Conservation (phyloP, 2,329 filamentous ascomycete species). For the Fusarium coicis region DNA sequence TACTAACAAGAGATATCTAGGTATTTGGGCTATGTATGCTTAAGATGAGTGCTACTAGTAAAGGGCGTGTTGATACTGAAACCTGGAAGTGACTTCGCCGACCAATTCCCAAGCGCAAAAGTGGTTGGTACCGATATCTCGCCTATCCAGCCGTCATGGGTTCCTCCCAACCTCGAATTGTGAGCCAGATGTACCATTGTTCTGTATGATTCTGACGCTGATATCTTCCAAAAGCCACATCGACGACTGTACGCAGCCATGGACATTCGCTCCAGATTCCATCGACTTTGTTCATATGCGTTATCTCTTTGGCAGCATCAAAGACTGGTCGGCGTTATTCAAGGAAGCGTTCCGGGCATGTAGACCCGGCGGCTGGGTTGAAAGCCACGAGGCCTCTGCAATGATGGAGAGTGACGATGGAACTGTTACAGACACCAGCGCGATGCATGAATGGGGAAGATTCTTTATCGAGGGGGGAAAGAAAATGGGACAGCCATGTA, state of each 20-base stretch:
- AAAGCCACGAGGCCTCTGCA: conserved; percentile 44
- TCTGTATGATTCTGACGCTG: fast-evolving
- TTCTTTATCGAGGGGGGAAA: conserved; percentile 42
- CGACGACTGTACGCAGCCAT: conserved; percentile 46
- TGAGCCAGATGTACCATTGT: not conserved
- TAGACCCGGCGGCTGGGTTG: conserved; percentile 62
- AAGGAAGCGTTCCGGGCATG: conserved; percentile 61
- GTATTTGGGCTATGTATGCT: conserved; percentile 17
- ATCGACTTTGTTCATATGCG: conserved; percentile 71
- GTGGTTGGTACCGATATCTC: conserved; percentile 65
- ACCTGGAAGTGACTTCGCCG: conserved; percentile 58
- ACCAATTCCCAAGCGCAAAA: conserved; percentile 56
- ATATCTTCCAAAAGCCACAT: not conserved
- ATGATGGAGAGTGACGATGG: conserved; percentile 44
- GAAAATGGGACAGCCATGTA: conserved; percentile 13
- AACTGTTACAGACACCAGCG: conserved; percentile 39
- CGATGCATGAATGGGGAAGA: conserved; percentile 39
- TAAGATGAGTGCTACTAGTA: fast-evolving
- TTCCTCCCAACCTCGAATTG: conserved; percentile 23
- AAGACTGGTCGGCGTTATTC: conserved; percentile 65
- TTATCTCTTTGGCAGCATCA: conserved; percentile 64
- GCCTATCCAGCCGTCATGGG: conserved; percentile 58
- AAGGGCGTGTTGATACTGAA: not conserved
- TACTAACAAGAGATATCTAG: not conserved
- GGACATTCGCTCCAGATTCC: conserved; percentile 43